Conservation (phyloP, 2,329 filamentous ascomycete genomes). For the Xylaria polymorpha region DNA sequence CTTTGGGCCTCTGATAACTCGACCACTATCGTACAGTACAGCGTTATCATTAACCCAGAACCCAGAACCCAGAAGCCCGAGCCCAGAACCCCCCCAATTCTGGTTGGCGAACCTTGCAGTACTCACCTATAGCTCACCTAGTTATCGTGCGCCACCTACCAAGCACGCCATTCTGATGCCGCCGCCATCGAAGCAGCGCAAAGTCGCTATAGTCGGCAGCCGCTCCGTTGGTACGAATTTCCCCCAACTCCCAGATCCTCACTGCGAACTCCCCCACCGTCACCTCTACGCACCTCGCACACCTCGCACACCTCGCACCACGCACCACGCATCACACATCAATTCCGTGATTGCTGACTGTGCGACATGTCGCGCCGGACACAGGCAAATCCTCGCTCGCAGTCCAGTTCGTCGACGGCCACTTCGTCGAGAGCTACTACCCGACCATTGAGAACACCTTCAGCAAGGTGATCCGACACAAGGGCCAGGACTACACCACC, state of each 20-base stretch:
- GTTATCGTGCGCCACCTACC: constrained; percentile 16
- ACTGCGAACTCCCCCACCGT: neutral
- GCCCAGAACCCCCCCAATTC: neutral
- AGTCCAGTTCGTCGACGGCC: constrained; percentile 95
- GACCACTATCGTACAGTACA: neutral
- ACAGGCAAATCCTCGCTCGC: constrained; percentile 97
- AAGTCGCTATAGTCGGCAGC: constrained; percentile 85
- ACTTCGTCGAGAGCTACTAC: constrained; percentile 99
- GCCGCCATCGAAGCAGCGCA: constrained; percentile 77
- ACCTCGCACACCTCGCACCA: neutral
- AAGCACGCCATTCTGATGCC: constrained; percentile 60
- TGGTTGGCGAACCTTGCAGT: constrained; percentile 21
- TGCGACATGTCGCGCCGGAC: constrained; percentile 28
- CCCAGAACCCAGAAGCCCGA: no score
- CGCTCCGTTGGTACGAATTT: constrained; percentile 79
- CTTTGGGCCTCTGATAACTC: neutral
- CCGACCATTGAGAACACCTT: constrained; percentile 99
- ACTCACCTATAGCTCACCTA: constrained; percentile 29
- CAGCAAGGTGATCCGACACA: constrained; percentile 92
- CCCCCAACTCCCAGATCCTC: constrained; percentile 26
- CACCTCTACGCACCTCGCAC: neutral
- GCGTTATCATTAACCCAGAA: neutral
- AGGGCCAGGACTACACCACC: constrained; percentile 91
- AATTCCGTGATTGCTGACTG: constrained; percentile 16
- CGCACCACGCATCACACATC: neutral